phyloP scores from a whole-genome alignment of 2,329 filamentous ascomycete species.

The Verticillium isaacii region DNA sequence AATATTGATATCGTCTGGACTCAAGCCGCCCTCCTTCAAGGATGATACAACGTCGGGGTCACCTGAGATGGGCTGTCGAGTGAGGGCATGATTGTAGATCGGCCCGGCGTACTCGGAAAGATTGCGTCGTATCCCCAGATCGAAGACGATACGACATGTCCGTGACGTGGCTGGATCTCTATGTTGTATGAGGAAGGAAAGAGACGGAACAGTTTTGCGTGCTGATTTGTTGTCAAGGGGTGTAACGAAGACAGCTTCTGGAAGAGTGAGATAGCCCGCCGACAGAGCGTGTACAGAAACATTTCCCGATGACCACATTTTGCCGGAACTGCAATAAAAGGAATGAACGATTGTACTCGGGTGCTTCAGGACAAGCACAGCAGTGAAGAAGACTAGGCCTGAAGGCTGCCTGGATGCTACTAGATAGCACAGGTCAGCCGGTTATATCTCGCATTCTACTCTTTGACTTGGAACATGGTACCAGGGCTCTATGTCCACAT shows the following conservation, averaged over 20 bases:
- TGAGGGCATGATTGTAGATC: background rate
- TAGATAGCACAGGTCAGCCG: too few relatives aligned
- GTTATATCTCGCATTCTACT: too few relatives aligned
- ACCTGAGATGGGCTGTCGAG: background rate
- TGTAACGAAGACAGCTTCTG: background rate
- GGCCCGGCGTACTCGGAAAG: background rate
- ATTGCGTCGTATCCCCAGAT: background rate
- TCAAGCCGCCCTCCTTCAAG: background rate
- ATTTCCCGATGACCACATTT: background rate
- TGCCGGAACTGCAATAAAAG: too few relatives aligned
- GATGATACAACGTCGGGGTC: background rate
- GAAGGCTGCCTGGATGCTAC: too few relatives aligned
- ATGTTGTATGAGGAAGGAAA: background rate
- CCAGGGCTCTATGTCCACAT: too few relatives aligned
- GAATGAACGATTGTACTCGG: too few relatives aligned
- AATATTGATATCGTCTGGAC: constrained; percentile 18
- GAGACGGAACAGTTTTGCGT: background rate
- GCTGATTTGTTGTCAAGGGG: background rate
- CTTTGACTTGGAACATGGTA: too few relatives aligned
- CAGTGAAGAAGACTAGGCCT: too few relatives aligned
- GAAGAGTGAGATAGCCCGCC: background rate
- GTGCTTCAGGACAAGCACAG: too few relatives aligned
- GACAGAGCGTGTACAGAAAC: background rate
- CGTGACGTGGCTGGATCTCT: too few relatives aligned
- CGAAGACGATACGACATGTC: background rate